Conservation (phyloP, 306 rosid species). For the Casuarina equisetifolia region DNA sequence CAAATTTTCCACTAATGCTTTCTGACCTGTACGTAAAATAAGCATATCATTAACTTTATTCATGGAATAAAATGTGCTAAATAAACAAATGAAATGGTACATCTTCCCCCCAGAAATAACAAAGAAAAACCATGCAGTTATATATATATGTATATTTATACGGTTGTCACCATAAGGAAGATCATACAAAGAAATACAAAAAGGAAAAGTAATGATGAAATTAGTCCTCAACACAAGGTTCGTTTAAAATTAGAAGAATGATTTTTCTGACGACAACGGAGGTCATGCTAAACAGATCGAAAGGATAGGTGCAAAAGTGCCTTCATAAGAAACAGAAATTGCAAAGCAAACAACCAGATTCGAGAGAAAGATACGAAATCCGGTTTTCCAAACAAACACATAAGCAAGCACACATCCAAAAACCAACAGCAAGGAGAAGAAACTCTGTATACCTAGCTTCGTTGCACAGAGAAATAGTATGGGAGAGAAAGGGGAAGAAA, state of each 20-base stretch:
- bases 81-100: background rate
- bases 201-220: background rate
- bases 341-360: background rate
- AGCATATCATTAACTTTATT: conserved; percentile 26
- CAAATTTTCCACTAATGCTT: conserved; percentile 27
- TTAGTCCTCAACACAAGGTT: background rate
- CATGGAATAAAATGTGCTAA: conserved; percentile 29
- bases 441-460: background rate
- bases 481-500: background rate
- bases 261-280: background rate
- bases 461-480: background rate
- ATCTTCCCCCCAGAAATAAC: background rate
- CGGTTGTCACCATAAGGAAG: conserved; percentile 8
- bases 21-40: conserved; percentile 7
- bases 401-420: background rate
- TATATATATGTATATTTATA: conserved; percentile 10
- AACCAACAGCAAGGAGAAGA: background rate
- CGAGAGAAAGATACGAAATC: background rate
- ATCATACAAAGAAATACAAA: background rate
- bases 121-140: background rate
- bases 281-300: background rate
- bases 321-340: background rate
- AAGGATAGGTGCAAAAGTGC: background rate
- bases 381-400: background rate
- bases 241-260: background rate